A percentile compares a stretch with the other conserved stretches of the same genome.
Evolutionary conservation across 2,329 filamentous ascomycete species (phyloP).

Genomic region (Curvularia lunata): DNA sequence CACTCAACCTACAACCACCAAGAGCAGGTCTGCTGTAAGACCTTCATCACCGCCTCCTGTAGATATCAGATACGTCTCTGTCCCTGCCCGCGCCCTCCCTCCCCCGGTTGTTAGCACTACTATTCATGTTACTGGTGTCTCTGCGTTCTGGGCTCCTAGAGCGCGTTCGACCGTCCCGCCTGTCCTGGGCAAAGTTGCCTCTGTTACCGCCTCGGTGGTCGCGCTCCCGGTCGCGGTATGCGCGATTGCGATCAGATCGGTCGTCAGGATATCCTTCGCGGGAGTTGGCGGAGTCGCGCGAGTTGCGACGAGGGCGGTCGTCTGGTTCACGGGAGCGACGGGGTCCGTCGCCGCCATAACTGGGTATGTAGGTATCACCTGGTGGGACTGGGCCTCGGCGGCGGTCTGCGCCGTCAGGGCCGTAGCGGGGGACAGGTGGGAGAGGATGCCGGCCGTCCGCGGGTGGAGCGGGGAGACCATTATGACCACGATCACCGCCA

Average conservation of each 20-base stretch:
- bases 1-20: too few species aligned
- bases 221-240: constrained; percentile 28
- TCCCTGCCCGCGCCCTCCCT: constrained; percentile 29
- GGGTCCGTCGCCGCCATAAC: constrained; percentile 44
- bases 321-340: constrained; percentile 46
- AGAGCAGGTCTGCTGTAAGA: too few species aligned
- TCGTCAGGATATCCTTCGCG: constrained; percentile 41
- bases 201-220: constrained; percentile 29
- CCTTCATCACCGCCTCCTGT: constrained; percentile 22
- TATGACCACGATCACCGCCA: constrained; percentile 33
- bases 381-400: constrained; percentile 31
- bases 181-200: constrained; percentile 34
- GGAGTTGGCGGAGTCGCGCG: constrained; percentile 45
- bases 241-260: constrained; percentile 35
- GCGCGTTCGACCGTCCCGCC: constrained; percentile 43
- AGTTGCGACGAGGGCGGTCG: constrained; percentile 42
- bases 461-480: constrained; percentile 45
- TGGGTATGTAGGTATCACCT: constrained; percentile 55
- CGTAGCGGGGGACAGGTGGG: constrained; percentile 45
- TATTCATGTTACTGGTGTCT: constrained; percentile 20
- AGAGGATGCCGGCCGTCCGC: constrained; percentile 46
- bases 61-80: constrained; percentile 38
- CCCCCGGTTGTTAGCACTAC: constrained; percentile 25
- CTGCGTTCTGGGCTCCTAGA: constrained; percentile 47
- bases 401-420: constrained; percentile 31